These are phyloP conservation scores for Exophiala sp. DNA, from an alignment of 2,329 filamentous ascomycete species.

Conservation along the genomic window DNA sequence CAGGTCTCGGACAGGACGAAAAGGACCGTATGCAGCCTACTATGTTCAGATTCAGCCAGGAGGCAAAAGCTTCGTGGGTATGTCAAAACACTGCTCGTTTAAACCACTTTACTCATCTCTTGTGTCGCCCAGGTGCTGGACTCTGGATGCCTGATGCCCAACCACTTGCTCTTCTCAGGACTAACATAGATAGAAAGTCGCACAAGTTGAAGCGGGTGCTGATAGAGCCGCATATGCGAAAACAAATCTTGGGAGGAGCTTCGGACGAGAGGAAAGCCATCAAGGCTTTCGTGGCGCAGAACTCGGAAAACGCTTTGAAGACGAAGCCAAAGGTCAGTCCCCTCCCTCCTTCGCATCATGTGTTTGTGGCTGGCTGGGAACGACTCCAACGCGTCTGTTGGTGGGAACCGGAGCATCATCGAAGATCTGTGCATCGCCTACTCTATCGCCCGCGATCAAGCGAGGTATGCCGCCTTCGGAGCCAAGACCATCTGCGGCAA, in stretches of 20 bases:
- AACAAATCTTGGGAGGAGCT: constrained; percentile 60
- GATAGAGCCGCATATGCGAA: constrained; percentile 57
- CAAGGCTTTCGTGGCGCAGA: constrained; percentile 66
- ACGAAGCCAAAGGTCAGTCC: constrained; percentile 73
- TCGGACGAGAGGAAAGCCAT: constrained; percentile 59
- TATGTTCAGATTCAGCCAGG: constrained; percentile 78
- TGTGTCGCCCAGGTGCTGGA: constrained; percentile 60
- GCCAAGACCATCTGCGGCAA: no score
- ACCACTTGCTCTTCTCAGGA: constrained; percentile 64
- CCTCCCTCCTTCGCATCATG: neutral
- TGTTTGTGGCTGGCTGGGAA: neutral
- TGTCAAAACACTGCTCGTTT: constrained; percentile 33
- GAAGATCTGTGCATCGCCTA: no score
- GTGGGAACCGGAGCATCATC: no score
- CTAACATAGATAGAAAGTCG: constrained; percentile 71
- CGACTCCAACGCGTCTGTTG: neutral
- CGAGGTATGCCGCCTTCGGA: no score
- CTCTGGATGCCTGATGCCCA: constrained; percentile 73
- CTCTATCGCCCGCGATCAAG: no score
- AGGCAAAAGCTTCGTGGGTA: constrained; percentile 66
- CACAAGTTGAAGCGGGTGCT: constrained; percentile 66
- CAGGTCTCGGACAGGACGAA: constrained; percentile 77
- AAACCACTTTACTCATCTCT: constrained; percentile 1
- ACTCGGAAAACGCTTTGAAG: constrained; percentile 73
- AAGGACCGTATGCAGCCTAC: constrained; percentile 83